Conservation (phyloP, 768 basidiomycete species). For the Leccinum broughii region DNA sequence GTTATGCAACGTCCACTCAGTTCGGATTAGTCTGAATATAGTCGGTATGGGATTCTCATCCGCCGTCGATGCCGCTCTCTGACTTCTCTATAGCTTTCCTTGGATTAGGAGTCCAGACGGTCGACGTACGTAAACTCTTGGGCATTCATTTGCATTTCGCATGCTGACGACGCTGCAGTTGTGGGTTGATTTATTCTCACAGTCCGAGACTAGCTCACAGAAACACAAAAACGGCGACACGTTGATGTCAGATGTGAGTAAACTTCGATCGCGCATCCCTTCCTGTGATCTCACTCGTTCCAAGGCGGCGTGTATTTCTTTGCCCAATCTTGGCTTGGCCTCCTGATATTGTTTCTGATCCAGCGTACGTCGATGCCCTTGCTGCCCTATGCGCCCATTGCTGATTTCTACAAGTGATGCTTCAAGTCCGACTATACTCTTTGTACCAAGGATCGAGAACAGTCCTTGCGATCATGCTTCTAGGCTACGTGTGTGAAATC, state of each 20-base stretch:
- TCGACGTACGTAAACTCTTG: slow-evolving; percentile 6
- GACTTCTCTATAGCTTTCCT: slow-evolving; percentile 16
- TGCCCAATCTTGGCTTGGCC: slow-evolving; percentile 8
- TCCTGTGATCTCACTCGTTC: not conserved
- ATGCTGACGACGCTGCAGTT: slow-evolving; percentile 14
- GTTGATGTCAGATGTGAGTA: slow-evolving; percentile 11
- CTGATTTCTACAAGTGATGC: slow-evolving; percentile 12
- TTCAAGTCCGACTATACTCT: slow-evolving; percentile 18
- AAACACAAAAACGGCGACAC: not conserved
- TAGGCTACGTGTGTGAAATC: slow-evolving; percentile 15
- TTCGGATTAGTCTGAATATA: slow-evolving; percentile 11
- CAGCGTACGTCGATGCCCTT: slow-evolving; percentile 4
- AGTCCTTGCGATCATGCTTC: slow-evolving; percentile 11
- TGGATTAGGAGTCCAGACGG: slow-evolving; percentile 3
- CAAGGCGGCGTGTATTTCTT: slow-evolving; percentile 12
- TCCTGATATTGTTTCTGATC: slow-evolving; percentile 5
- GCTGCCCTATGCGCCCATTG: not conserved
- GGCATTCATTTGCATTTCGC: not conserved
- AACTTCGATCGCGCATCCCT: not conserved
- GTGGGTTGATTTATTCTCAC: slow-evolving; percentile 7
- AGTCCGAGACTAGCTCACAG: not conserved
- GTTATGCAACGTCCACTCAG: not conserved
- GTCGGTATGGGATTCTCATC: slow-evolving; percentile 2
- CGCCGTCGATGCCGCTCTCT: not conserved
- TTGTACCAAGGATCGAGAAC: slow-evolving; percentile 11